Conservation (phyloP, 768 basidiomycete species). For the Phaeolepiota aurea region DNA sequence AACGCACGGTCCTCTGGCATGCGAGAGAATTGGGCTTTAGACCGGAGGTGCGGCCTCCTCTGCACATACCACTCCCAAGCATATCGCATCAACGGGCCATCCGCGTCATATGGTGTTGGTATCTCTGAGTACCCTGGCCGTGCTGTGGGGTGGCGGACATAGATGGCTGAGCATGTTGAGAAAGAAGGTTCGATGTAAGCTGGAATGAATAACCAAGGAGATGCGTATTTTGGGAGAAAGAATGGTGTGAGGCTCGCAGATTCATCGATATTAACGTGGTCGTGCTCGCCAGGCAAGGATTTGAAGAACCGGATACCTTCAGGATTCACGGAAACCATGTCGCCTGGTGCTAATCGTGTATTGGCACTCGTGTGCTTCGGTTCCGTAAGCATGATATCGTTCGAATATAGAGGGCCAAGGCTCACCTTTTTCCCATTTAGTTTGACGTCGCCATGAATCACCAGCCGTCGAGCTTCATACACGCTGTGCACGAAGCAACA, state of each 20-base stretch:
- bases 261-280: slow-evolving; percentile 20
- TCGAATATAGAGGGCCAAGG: slow-evolving; percentile 4
- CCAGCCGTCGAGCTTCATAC: slow-evolving; percentile 81
- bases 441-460: slow-evolving; percentile 79
- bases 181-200: slow-evolving; percentile 63
- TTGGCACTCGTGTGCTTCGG: slow-evolving; percentile 75
- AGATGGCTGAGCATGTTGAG: slow-evolving; percentile 83
- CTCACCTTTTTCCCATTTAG: slow-evolving; percentile 87
- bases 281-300: slow-evolving; percentile 22
- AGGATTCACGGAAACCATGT: slow-evolving; percentile 89
- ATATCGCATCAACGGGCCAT: slow-evolving; percentile 84
- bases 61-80: slow-evolving; percentile 96
- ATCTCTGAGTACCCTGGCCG: slow-evolving; percentile 95
- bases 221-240: slow-evolving; percentile 77
- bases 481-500: slow-evolving; percentile 83
- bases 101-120: slow-evolving; percentile 92
- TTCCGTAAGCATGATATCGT: slow-evolving; percentile 3
- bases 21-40: slow-evolving; percentile 49
- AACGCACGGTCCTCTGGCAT: slow-evolving; percentile 60
- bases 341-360: slow-evolving; percentile 85
- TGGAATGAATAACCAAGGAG: slow-evolving; percentile 91
- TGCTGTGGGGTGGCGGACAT: slow-evolving; percentile 93
- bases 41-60: slow-evolving; percentile 58
- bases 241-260: slow-evolving; percentile 62
- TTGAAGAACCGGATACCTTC: slow-evolving; percentile 67